Evolutionary conservation across 495 filamentous ascomycete genomes (phyloP).

Genomic region (Aspergillus funiculosus): DNA sequence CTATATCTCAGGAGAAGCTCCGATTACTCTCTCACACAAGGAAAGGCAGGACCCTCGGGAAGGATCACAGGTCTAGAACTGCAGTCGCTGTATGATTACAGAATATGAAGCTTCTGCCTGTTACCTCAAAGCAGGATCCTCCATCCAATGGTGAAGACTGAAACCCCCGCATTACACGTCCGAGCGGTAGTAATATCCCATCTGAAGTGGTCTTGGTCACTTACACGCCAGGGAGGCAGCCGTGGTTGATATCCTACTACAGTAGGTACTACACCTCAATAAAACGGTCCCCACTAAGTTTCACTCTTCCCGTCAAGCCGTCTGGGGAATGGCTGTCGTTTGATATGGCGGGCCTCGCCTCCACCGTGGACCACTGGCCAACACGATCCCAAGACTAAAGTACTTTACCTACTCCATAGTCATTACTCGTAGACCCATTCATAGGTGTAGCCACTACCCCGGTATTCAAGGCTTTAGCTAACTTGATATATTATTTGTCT

Average conservation of each 20-base stretch:
- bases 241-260: slow-evolving; percentile 11
- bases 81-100: no score
- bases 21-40: slow-evolving; percentile 1
- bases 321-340: slow-evolving; percentile 4
- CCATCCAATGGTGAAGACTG: slow-evolving; percentile 8
- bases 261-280: slow-evolving; percentile 13
- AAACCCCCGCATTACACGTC: no score
- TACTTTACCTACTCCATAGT: no score
- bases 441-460: no score
- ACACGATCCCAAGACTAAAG: no score
- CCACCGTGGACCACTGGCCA: not conserved
- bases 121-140: slow-evolving; percentile 1
- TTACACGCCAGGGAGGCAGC: slow-evolving; percentile 11
- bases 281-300: slow-evolving; percentile 6
- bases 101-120: no score
- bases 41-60: no score
- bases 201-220: slow-evolving; percentile 8
- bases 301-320: slow-evolving; percentile 10
- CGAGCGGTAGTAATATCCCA: slow-evolving; percentile 4
- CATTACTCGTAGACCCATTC: no score
- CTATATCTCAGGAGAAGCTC: not conserved
- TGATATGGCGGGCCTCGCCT: slow-evolving; percentile 3
- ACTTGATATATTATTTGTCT: no score
- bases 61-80: no score
- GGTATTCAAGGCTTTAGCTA: no score